Percentiles rank a stretch among this genome's conserved stretches.
phyloP scores from a whole-genome alignment of 2,329 filamentous ascomycete species.

The Coleophoma eucalyptorum region DNA sequence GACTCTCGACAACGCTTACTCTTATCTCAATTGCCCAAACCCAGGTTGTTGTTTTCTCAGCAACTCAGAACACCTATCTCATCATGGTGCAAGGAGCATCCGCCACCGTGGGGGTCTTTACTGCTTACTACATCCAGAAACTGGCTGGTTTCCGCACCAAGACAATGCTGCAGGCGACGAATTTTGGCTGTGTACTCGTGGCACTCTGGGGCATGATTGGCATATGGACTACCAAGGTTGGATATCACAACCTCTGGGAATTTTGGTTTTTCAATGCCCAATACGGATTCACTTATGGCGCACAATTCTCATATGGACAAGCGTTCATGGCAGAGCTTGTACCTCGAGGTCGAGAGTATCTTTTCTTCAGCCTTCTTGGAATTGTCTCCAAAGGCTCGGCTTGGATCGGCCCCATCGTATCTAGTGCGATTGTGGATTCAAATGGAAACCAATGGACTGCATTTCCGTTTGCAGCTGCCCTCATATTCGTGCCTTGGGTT shows the following conservation, averaged over 20 bases:
- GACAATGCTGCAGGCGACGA: constrained; percentile 23
- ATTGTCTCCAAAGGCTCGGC: constrained; percentile 26
- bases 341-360: constrained; percentile 24
- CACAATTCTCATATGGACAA: constrained; percentile 26
- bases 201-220: constrained; percentile 25
- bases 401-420: constrained; percentile 27
- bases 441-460: constrained; percentile 23
- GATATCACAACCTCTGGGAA: constrained; percentile 26
- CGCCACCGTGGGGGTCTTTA: constrained; percentile 18
- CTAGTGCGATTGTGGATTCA: constrained; percentile 24
- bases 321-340: constrained; percentile 27
- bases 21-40: constrained; percentile 24
- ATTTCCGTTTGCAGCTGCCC: constrained; percentile 23
- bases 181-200: constrained; percentile 20
- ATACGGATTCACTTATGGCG: constrained; percentile 21
- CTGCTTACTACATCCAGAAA: constrained; percentile 21
- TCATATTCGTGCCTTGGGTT: constrained; percentile 23
- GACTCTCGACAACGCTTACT: constrained; percentile 19
- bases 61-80: constrained; percentile 23
- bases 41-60: constrained; percentile 23
- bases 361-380: constrained; percentile 27
- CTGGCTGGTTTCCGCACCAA: constrained; percentile 23
- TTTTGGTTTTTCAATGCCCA: constrained; percentile 25
- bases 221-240: constrained; percentile 24
- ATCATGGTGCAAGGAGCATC: constrained; percentile 25